Evolutionary conservation across 192 early-diverging fungal species (phyloP).

Genomic region (Mortierella alpina): DNA sequence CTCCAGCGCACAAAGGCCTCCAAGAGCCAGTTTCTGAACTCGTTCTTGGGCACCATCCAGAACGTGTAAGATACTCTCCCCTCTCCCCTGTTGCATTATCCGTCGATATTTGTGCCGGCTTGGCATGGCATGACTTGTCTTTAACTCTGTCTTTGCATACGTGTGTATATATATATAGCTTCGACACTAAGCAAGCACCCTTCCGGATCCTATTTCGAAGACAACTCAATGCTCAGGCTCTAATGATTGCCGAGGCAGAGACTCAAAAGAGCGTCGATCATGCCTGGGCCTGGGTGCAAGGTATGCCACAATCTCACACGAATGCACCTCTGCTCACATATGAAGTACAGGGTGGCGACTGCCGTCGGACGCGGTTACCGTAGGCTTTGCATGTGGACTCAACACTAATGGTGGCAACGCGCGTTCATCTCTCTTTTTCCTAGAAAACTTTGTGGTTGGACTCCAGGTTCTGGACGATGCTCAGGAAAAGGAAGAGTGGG

Average conservation of each 20-base stretch:
- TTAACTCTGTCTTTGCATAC: conserved; percentile 20
- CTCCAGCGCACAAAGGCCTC: conserved; percentile 75
- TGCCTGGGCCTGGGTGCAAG: conserved; percentile 93
- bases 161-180: conserved; percentile 53
- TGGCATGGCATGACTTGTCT: not conserved
- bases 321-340: not conserved
- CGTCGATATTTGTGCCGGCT: not conserved
- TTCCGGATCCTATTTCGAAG: conserved; percentile 88
- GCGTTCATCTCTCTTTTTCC: not conserved
- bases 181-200: conserved; percentile 93
- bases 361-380: not conserved
- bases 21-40: conserved; percentile 70
- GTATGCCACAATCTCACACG: conserved; percentile 35
- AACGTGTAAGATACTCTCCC: conserved; percentile 79
- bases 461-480: conserved; percentile 79
- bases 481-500: conserved; percentile 87
- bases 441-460: conserved; percentile 82
- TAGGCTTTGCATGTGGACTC: not conserved
- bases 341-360: not conserved
- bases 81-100: conserved; percentile 20
- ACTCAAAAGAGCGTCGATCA: conserved; percentile 82
- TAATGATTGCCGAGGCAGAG: conserved; percentile 89
- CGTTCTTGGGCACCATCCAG: conserved; percentile 89
- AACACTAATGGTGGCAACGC: not conserved
- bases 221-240: conserved; percentile 62